Evolutionary conservation across 2,329 filamentous ascomycete species (phyloP).

Genomic region (Dactylellina haptotyla): DNA sequence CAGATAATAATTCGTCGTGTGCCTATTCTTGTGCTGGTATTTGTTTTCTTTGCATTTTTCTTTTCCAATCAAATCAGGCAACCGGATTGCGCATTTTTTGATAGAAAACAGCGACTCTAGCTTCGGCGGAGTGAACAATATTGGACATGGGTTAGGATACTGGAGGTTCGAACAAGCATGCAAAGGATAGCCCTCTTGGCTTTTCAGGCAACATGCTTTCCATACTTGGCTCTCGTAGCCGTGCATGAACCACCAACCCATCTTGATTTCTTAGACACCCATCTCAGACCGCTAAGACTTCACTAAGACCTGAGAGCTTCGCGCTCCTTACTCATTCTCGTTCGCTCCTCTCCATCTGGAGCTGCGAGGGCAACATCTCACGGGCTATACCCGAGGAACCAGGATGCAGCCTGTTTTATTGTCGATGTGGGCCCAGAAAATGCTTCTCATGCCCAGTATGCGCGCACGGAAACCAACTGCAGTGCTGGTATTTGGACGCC

Average conservation of each 20-base stretch:
- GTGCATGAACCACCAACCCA: conserved; percentile 41
- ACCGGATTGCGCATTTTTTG: conserved; percentile 31
- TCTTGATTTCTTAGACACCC: conserved; percentile 22
- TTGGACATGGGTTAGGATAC: conserved; percentile 25
- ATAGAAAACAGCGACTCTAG: conserved; percentile 6
- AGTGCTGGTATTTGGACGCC: no score
- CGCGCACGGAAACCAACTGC: neutral
- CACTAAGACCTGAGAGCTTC: neutral
- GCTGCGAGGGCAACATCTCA: conserved; percentile 6
- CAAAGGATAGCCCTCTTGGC: conserved; percentile 48
- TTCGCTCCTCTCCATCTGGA: neutral
- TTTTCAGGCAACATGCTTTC: conserved; percentile 54
- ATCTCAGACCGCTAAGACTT: conserved; percentile 3
- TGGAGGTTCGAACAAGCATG: conserved; percentile 20
- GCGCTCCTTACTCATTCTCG: neutral
- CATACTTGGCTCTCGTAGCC: conserved; percentile 45
- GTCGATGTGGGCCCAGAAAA: conserved; percentile 18
- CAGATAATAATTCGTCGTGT: conserved; percentile 17
- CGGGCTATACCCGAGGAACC: conserved; percentile 18
- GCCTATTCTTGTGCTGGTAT: conserved; percentile 20
- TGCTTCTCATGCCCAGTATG: conserved; percentile 8
- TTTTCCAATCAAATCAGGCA: conserved; percentile 44
- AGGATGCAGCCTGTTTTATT: conserved; percentile 28
- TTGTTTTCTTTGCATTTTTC: conserved; percentile 28
- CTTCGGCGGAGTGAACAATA: conserved; percentile 5